Evolutionary conservation across 805 yeast species (phyloP).

Genomic region (Torulaspora delbrueckii): DNA sequence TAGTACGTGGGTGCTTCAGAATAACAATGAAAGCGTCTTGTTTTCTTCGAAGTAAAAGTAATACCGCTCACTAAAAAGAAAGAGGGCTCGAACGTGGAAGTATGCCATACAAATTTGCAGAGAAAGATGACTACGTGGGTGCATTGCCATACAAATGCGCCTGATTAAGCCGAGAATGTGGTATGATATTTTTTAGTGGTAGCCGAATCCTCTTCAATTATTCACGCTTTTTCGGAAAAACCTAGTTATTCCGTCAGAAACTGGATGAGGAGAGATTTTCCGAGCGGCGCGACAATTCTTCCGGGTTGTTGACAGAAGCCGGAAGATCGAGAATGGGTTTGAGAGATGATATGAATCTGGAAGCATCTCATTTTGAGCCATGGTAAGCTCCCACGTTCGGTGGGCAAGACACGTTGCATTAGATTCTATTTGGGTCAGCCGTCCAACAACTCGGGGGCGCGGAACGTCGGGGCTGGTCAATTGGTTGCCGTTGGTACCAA

Average conservation of each 20-base stretch:
- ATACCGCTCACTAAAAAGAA: conserved; percentile 7
- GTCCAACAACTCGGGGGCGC: not conserved
- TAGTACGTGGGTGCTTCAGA: conserved; percentile 1
- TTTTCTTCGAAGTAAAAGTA: not conserved
- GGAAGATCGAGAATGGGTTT: not conserved
- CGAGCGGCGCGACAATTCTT: not conserved
- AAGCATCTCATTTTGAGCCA: too few relatives aligned
- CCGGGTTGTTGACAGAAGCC: not conserved
- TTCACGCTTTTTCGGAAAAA: conserved; percentile 3
- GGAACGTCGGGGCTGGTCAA: not conserved
- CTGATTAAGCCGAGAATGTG: not conserved
- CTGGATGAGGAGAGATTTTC: not conserved
- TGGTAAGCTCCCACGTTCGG: too few relatives aligned
- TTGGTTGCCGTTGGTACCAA: not conserved
- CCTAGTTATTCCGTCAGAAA: not conserved
- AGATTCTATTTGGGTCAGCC: not conserved
- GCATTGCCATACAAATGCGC: not conserved
- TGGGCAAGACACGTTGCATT: not conserved
- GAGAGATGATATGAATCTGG: not conserved
- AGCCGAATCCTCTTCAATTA: not conserved
- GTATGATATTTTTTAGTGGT: not conserved
- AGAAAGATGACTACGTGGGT: not conserved
- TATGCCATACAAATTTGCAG: not conserved
- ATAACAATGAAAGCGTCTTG: not conserved
- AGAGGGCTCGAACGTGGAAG: not conserved